Percentiles rank a stretch among this genome's conserved stretches.
These are phyloP conservation scores for Monosporascus sp. DNA, from an alignment of 2,329 filamentous ascomycete genomes.

Conservation along the genomic window DNA sequence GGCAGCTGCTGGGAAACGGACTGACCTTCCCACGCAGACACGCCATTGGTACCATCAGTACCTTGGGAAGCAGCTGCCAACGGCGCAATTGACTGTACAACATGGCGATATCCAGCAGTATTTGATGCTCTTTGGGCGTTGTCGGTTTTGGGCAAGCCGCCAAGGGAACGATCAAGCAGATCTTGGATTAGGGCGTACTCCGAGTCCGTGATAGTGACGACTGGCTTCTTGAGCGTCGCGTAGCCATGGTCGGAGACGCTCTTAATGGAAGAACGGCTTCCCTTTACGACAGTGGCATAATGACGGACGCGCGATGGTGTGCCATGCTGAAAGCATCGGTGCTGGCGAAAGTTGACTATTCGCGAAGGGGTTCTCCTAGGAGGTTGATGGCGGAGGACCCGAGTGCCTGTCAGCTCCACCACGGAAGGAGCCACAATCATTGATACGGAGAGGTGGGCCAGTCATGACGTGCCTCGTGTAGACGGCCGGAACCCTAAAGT, in stretches of 20 bases:
- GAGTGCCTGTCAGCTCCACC: conserved; percentile 18
- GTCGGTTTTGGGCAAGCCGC: background rate
- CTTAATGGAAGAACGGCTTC: no score
- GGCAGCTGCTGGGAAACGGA: background rate
- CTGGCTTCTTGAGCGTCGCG: conserved; percentile 4
- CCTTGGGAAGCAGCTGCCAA: no score
- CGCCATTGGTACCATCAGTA: no score
- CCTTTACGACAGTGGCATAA: background rate
- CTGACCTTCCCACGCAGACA: no score
- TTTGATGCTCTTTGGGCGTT: background rate
- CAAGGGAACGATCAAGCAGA: conserved; percentile 2
- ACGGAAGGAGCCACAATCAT: conserved; percentile 16
- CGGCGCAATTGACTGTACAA: no score
- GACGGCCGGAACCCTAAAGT: background rate
- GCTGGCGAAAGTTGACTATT: conserved; percentile 17
- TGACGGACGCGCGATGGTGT: background rate
- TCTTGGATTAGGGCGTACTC: conserved; percentile 9
- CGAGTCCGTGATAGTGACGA: conserved; percentile 1
- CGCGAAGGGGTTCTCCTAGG: conserved; percentile 21
- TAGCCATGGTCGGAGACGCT: background rate
- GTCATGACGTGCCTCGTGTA: background rate
- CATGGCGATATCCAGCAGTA: no score
- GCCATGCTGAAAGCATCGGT: conserved; percentile 11
- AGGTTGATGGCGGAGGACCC: conserved; percentile 13
- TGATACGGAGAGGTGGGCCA: background rate